A percentile compares a stretch with the other conserved stretches of the same genome.
Evolutionary conservation across 805 yeast genomes (phyloP).

Genomic region (Cyberlindnera petersonii): DNA sequence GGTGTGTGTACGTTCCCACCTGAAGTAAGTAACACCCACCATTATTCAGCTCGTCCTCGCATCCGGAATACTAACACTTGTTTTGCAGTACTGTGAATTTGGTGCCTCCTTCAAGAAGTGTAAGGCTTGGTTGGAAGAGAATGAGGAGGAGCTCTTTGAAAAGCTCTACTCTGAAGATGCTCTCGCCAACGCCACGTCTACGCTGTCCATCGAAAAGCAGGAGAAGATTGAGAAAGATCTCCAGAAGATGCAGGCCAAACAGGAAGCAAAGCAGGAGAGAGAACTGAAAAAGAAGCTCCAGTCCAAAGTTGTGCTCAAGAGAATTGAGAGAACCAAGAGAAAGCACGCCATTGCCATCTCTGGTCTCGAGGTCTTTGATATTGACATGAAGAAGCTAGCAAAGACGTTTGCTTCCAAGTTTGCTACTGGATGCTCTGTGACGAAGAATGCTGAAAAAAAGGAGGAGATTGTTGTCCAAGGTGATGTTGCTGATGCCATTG

Average conservation of each 20-base stretch:
- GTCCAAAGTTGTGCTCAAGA: conserved; percentile 77
- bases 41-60: not conserved
- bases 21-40: conserved; percentile 39
- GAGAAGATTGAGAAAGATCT: conserved; percentile 78
- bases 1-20: conserved; percentile 82
- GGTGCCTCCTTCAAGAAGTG: conserved; percentile 79
- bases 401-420: conserved; percentile 91
- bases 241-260: conserved; percentile 80
- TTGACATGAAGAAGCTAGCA: conserved; percentile 86
- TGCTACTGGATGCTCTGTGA: conserved; percentile 93
- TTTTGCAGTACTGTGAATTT: conserved; percentile 72
- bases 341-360: conserved; percentile 82
- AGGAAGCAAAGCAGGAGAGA: conserved; percentile 79
- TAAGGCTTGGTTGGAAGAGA: conserved; percentile 71
- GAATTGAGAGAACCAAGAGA: conserved; percentile 86
- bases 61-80: conserved; percentile 8
- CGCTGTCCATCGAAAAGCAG: conserved; percentile 71
- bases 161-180: conserved; percentile 60
- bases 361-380: conserved; percentile 83
- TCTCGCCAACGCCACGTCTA: conserved; percentile 51
- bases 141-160: conserved; percentile 52
- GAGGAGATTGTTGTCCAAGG: conserved; percentile 93
- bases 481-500: conserved; percentile 90
- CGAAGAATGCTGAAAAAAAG: conserved; percentile 84
- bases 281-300: conserved; percentile 74